Evolutionary conservation across 2,329 filamentous ascomycete species (phyloP).

Genomic region (Trichoderma simmonsii): DNA sequence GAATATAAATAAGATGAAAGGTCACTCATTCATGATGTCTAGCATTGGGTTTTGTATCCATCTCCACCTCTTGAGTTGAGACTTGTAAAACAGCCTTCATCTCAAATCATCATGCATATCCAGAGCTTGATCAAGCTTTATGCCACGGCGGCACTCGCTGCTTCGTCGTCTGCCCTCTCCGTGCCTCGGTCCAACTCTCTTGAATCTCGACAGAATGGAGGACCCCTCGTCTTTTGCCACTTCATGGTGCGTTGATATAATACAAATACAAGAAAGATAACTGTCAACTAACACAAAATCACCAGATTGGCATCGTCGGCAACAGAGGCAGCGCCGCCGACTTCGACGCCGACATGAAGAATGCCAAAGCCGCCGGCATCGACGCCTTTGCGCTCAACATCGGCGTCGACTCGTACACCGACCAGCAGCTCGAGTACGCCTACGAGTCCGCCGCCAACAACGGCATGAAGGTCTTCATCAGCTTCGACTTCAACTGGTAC

Average conservation of each 20-base stretch:
- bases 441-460: constrained; percentile 46
- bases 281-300: background rate
- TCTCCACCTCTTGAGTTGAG: background rate
- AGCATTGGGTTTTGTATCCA: background rate
- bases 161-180: background rate
- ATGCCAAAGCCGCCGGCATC: constrained; percentile 42
- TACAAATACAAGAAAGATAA: background rate
- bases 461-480: constrained; percentile 53
- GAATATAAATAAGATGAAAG: background rate
- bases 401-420: constrained; percentile 41
- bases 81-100: background rate
- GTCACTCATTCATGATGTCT: background rate
- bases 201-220: background rate
- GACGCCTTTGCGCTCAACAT: constrained; percentile 52
- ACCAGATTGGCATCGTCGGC: constrained; percentile 43
- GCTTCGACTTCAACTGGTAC: constrained; percentile 55
- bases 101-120: background rate
- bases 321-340: constrained; percentile 41
- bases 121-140: background rate
- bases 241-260: background rate
- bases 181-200: background rate
- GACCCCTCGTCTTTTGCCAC: background rate
- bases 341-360: constrained; percentile 47
- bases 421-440: constrained; percentile 45
- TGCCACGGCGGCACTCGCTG: background rate